Conservation (phyloP, 768 basidiomycete genomes). For the Lactarius sanguifluus region DNA sequence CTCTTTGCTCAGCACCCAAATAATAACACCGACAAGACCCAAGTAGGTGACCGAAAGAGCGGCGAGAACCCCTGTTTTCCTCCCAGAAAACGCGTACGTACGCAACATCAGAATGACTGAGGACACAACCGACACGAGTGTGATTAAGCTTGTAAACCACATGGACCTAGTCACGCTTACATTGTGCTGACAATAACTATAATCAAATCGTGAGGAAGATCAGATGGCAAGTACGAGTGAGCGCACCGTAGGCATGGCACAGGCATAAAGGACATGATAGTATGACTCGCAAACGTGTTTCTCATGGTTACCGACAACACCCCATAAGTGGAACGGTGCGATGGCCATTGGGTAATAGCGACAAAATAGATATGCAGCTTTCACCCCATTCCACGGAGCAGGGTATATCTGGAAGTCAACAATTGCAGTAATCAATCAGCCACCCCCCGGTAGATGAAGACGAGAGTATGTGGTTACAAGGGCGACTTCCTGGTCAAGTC, state of each 20-base stretch:
- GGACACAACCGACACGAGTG: not conserved
- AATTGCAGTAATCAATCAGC: not conserved
- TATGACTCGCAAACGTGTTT: not conserved
- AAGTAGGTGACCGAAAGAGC: conserved; percentile 8
- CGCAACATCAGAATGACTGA: conserved; percentile 28
- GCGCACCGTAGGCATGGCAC: conserved; percentile 21
- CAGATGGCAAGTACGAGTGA: not conserved
- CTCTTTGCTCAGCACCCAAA: conserved; percentile 18
- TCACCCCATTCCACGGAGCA: conserved; percentile 17
- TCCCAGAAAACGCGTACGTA: conserved; percentile 26
- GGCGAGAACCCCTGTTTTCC: conserved; percentile 7
- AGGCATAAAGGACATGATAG: conserved; percentile 20
- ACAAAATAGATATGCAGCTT: conserved; percentile 24
- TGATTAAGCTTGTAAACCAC: not conserved
- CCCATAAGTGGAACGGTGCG: conserved; percentile 26
- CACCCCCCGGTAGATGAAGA: not conserved
- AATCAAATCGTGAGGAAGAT: not conserved
- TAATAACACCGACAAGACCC: conserved; percentile 4
- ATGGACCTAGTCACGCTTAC: conserved; percentile 3
- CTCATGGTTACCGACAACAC: conserved; percentile 5
- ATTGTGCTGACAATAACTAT: conserved; percentile 21
- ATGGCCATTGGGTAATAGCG: conserved; percentile 25
- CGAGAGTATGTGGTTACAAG: conserved; percentile 4
- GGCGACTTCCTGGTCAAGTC: conserved; percentile 22
- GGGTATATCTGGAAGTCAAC: conserved; percentile 18